These are phyloP conservation scores for Cercospora canescens DNA, from an alignment of 2,329 filamentous ascomycete species.

Conservation along the genomic window DNA sequence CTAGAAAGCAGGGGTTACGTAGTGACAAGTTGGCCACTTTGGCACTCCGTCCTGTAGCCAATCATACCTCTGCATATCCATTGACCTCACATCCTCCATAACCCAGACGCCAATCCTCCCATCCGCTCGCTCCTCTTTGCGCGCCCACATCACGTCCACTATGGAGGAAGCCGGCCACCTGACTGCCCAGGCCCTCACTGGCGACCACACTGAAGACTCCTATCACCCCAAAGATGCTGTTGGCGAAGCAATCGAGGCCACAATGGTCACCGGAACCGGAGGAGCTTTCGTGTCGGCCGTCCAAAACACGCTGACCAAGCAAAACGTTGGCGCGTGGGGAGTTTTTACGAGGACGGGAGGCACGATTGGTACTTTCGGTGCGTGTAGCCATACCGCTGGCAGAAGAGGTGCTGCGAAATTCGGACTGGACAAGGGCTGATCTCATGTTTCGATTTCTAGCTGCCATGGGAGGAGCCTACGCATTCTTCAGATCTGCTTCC, in stretches of 20 bases:
- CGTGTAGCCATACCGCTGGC: neutral
- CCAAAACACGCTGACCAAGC: conserved; percentile 81
- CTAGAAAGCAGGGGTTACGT: too few relatives aligned
- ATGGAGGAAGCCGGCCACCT: conserved; percentile 47
- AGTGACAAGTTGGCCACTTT: too few relatives aligned
- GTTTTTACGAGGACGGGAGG: conserved; percentile 78
- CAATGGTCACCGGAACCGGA: conserved; percentile 63
- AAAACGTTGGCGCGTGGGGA: conserved; percentile 77
- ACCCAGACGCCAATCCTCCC: neutral
- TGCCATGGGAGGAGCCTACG: conserved; percentile 71
- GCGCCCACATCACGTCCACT: conserved; percentile 30
- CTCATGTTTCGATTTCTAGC: conserved; percentile 48
- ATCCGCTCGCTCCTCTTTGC: neutral
- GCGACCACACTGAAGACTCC: conserved; percentile 26
- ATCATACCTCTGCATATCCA: neutral
- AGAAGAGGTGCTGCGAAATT: neutral
- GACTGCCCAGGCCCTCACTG: conserved; percentile 40
- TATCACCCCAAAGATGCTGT: conserved; percentile 78
- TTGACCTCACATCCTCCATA: conserved; percentile 1
- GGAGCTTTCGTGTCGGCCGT: conserved; percentile 75
- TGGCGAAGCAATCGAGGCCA: conserved; percentile 63
- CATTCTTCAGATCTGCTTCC: conserved; percentile 72
- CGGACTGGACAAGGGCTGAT: neutral
- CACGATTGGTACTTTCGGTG: conserved; percentile 69
- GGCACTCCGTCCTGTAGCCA: too few relatives aligned